Conservation (phyloP, 164 flowering plant genomes). For the Annona squamosa region DNA sequence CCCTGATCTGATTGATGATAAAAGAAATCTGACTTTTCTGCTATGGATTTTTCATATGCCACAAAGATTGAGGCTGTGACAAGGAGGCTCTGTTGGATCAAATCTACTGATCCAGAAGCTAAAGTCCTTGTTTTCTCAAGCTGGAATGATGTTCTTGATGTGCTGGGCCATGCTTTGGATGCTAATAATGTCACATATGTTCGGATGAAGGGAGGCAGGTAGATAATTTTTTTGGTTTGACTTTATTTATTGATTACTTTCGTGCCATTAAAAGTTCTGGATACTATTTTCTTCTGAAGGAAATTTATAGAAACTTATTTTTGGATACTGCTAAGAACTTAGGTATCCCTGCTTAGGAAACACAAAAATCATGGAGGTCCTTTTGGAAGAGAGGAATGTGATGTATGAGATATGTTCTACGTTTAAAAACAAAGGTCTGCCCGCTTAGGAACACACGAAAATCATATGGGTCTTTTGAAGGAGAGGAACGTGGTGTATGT, state of each 20-base stretch:
- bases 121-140: slow-evolving; percentile 90
- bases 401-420: too few species aligned
- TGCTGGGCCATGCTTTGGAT: slow-evolving; percentile 70
- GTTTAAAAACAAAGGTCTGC: too few species aligned
- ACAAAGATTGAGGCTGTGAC: slow-evolving; percentile 79
- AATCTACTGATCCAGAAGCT: slow-evolving; percentile 53
- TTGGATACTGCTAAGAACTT: not conserved
- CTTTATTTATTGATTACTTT: not conserved
- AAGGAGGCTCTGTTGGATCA: slow-evolving; percentile 79
- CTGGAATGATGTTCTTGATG: slow-evolving; percentile 96
- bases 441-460: too few species aligned
- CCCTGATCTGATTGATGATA: not conserved
- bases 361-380: not conserved
- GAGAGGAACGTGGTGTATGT: not conserved
- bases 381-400: not conserved
- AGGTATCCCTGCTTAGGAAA: not conserved
- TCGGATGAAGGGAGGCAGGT: slow-evolving; percentile 99
- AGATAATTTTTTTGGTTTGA: slow-evolving; percentile 3
- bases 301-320: too few species aligned
- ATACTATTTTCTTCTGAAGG: not conserved
- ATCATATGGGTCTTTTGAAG: too few species aligned
- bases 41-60: not conserved
- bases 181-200: slow-evolving; percentile 52
- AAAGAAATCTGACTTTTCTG: not conserved
- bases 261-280: not conserved